phyloP scores from a whole-genome alignment of 148 eudicot genomes.

The Limonium bicolor region DNA sequence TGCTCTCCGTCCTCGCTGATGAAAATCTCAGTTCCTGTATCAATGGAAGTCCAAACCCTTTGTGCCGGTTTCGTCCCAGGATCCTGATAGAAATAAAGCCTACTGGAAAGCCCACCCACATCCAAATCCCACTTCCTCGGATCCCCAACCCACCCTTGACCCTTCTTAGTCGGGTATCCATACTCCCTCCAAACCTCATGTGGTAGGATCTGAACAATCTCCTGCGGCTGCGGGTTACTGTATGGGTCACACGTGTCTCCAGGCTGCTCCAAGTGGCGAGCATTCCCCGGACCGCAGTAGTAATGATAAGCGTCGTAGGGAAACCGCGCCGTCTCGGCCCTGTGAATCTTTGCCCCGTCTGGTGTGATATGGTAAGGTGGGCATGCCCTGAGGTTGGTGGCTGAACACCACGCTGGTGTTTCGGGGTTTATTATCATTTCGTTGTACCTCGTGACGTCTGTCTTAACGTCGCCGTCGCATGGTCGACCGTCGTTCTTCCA shows the following conservation, averaged over 20 bases:
- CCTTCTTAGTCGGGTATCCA: slow-evolving; percentile 64
- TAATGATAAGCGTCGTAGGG: slow-evolving; percentile 76
- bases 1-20: slow-evolving; percentile 46
- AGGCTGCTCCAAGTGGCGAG: slow-evolving; percentile 34
- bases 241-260: slow-evolving; percentile 55
- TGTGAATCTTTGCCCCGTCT: slow-evolving; percentile 31
- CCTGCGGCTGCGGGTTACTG: slow-evolving; percentile 82
- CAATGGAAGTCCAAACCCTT: slow-evolving; percentile 70
- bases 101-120: slow-evolving; percentile 64
- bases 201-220: slow-evolving; percentile 66
- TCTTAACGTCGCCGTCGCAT: slow-evolving; percentile 59
- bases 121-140: slow-evolving; percentile 67
- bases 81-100: slow-evolving; percentile 80
- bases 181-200: slow-evolving; percentile 66
- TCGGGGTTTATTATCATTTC: slow-evolving; percentile 84
- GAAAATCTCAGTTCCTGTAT: slow-evolving; percentile 74
- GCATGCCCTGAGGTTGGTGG: slow-evolving; percentile 29
- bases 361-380: slow-evolving; percentile 79
- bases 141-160: slow-evolving; percentile 80
- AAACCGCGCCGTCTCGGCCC: slow-evolving; percentile 50
- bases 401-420: slow-evolving; percentile 49
- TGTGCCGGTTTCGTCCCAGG: slow-evolving; percentile 56
- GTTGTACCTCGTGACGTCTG: slow-evolving; percentile 68
- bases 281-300: slow-evolving; percentile 74
- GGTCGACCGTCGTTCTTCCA: slow-evolving; percentile 73